Evolutionary conservation across 345 rosid genomes (phyloP).

Genomic region (Gossypium arboreum): DNA sequence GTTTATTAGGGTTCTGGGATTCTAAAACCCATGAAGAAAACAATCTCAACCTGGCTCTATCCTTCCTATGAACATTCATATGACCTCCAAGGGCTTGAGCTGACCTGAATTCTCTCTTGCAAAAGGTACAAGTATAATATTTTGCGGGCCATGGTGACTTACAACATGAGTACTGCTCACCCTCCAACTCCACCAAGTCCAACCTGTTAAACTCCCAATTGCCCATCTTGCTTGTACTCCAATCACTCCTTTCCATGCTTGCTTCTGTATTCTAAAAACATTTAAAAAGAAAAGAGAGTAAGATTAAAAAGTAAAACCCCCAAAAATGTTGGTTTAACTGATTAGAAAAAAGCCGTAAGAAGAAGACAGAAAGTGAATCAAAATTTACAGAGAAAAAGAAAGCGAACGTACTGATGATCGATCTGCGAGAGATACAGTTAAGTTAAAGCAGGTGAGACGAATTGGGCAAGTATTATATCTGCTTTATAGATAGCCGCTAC

Average conservation of each 20-base stretch:
- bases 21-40: slow-evolving; percentile 43
- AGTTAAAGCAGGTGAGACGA: not conserved
- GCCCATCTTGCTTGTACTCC: not conserved
- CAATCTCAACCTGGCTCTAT: slow-evolving; percentile 75
- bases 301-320: not conserved
- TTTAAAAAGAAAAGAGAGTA: not conserved
- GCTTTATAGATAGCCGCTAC: not conserved
- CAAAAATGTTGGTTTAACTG: not conserved
- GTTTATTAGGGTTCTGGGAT: slow-evolving; percentile 25
- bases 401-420: slow-evolving; percentile 9
- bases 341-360: not conserved
- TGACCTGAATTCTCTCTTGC: slow-evolving; percentile 86
- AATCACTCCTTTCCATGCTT: slow-evolving; percentile 9
- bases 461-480: not conserved
- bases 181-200: slow-evolving; percentile 16
- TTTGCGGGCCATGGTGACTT: slow-evolving; percentile 90
- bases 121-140: slow-evolving; percentile 83
- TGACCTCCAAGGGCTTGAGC: slow-evolving; percentile 98
- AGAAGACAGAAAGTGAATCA: not conserved
- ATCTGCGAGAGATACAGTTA: not conserved
- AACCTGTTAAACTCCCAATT: slow-evolving; percentile 6
- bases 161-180: slow-evolving; percentile 29
- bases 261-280: slow-evolving; percentile 3
- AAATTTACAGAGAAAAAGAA: not conserved
- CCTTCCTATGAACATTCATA: slow-evolving; percentile 92